Conservation (phyloP, 2,329 filamentous ascomycete genomes). For the Clarireedia homoeocarpa region DNA sequence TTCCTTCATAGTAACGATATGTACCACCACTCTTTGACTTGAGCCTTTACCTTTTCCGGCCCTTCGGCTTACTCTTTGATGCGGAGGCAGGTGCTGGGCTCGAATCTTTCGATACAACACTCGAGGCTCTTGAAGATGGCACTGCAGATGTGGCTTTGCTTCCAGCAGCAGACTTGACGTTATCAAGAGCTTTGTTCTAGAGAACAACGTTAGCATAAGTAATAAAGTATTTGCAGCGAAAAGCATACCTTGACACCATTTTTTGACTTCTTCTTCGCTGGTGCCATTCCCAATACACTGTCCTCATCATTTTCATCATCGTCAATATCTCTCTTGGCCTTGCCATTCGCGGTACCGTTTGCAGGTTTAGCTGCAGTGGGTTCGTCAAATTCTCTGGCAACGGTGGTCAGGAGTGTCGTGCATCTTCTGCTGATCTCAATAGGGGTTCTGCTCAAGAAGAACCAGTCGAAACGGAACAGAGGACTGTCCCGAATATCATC, state of each 20-base stretch:
- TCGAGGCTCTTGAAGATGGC: constrained; percentile 72
- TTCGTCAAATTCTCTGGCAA: constrained; percentile 89
- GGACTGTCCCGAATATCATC: constrained; percentile 94
- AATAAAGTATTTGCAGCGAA: not conserved
- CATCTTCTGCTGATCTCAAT: constrained; percentile 88
- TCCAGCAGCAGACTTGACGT: constrained; percentile 62
- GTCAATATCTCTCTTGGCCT: constrained; percentile 65
- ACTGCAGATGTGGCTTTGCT: constrained; percentile 70
- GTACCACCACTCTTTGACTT: not conserved
- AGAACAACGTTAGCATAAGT: constrained; percentile 9
- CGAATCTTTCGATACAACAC: constrained; percentile 70
- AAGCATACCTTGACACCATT: constrained; percentile 62
- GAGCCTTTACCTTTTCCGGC: constrained; percentile 41
- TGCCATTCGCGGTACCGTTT: constrained; percentile 54
- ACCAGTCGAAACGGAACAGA: constrained; percentile 98
- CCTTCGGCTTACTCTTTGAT: constrained; percentile 38
- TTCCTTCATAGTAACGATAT: constrained; percentile 4
- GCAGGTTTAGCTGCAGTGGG: constrained; percentile 38
- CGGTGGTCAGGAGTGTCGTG: constrained; percentile 87
- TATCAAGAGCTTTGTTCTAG: constrained; percentile 90
- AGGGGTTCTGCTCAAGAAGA: constrained; percentile 91
- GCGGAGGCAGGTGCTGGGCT: constrained; percentile 33
- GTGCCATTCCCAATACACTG: constrained; percentile 68
- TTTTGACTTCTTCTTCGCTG: constrained; percentile 93
- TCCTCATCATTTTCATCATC: constrained; percentile 83